Evolutionary conservation across 1,284 basidiomycete genomes (phyloP).

Genomic region (Neolentinus lepideus): DNA sequence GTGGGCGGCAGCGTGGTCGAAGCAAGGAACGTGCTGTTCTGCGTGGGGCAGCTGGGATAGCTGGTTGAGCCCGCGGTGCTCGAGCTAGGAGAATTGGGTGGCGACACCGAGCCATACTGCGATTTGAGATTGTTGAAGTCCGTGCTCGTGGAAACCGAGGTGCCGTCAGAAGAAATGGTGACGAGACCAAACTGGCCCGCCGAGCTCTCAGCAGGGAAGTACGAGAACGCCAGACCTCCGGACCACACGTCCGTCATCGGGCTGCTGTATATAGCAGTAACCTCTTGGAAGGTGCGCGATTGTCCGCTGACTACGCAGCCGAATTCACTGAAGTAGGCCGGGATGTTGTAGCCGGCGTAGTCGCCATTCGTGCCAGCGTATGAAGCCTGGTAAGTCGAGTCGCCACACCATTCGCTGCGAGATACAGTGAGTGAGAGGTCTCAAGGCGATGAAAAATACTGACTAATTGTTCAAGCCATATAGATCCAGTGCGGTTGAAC

Average conservation of each 20-base stretch:
- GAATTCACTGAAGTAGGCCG: conserved; percentile 89
- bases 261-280: conserved; percentile 62
- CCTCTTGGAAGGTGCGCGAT: conserved; percentile 79
- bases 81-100: conserved; percentile 60
- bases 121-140: conserved; percentile 66
- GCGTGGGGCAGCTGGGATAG: conserved; percentile 61
- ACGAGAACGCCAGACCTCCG: conserved; percentile 85
- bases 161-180: conserved; percentile 59
- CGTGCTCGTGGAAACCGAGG: conserved; percentile 50
- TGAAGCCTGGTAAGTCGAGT: conserved; percentile 47
- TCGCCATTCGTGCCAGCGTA: conserved; percentile 48
- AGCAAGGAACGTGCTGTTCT: conserved; percentile 55
- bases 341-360: conserved; percentile 67
- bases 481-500: conserved; percentile 68
- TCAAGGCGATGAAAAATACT: conserved; percentile 19
- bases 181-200: conserved; percentile 82
- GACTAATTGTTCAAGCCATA: conserved; percentile 81
- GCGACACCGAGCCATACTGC: conserved; percentile 52
- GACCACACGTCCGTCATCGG: conserved; percentile 79
- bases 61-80: conserved; percentile 42
- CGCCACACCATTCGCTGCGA: conserved; percentile 74
- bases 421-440: conserved; percentile 6
- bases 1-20: conserved; percentile 75
- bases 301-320: conserved; percentile 60
- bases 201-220: conserved; percentile 67